Evolutionary conservation across 225 moss, liverwort and hornwort species (phyloP), one percentile per base, ranked within the genome.

Genomic region (Bryoerythrophyllum caledonicum): DNA sequence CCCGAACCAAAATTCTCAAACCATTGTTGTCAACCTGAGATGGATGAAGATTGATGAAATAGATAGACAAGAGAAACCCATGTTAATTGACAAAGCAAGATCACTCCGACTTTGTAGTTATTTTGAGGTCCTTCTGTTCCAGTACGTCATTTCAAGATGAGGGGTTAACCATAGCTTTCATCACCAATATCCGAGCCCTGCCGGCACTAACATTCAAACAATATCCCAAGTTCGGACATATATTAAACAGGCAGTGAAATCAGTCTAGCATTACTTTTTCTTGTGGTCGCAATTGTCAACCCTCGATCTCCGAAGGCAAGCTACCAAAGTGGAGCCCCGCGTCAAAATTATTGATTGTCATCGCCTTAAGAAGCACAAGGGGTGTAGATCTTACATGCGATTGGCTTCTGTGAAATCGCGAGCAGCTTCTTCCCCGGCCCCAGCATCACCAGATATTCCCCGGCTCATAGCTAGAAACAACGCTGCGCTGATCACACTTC

Each of bases 301-400:
- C 26, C 1, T 54, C 20, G 49, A 61, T 2, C 63, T 75, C 63
- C 21, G 21, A 11, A 35, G n/a, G 10, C 38, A n/a, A 26, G 12
- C 37, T 13, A 10, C 25, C 24, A 3, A 16, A 44, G 65, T 23
- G 3, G 38, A 17, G 28, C 23, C 49, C n/a, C 16, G 15, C 21
- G 15, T 48, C 6, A 6, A 1, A 44, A 26, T n/a, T 11, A 71
- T 7, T 52, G 16, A 43, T 44, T 28, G 3, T 4, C 10, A 63
- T 30, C 55, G 46, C 27, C 25, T 68, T 15, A 21, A 25, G 34
- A 43, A 51, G 28, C 21, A 20, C 20, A 23, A 55, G 49, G 38
- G 79, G 41, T 76, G n/a, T 24, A 63, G 72, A 40, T 68, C 79
- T 83, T 79, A 83, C 83, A 72, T 79, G 67, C 61, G 63, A 49